Conservation (phyloP, 1,139 yeast genomes). For the Pichia sp. region DNA sequence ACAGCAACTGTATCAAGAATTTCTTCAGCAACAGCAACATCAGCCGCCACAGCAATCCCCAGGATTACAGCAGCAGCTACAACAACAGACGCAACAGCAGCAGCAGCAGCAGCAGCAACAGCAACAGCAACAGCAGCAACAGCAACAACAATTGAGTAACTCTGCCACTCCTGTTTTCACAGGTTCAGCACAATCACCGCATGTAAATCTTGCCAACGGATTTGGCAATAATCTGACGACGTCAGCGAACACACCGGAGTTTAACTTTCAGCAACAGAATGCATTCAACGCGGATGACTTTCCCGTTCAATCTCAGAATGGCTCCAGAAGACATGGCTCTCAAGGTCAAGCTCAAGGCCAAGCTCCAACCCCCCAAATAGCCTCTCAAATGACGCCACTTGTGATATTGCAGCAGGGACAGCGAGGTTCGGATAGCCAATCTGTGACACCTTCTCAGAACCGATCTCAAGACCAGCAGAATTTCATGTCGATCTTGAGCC, state of each 20-base stretch:
- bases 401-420: slow-evolving; percentile 15
- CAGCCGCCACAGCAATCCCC: slow-evolving; percentile 7
- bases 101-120: slow-evolving; percentile 8
- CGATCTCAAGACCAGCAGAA: slow-evolving; percentile 10
- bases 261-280: neutral
- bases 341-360: slow-evolving; percentile 4
- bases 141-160: slow-evolving; percentile 2
- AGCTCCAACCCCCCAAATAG: slow-evolving; percentile 6
- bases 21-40: slow-evolving; percentile 10
- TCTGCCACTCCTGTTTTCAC: neutral
- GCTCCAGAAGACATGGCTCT: neutral
- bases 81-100: slow-evolving; percentile 6
- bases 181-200: neutral
- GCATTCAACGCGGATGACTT: neutral
- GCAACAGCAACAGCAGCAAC: slow-evolving; percentile 4
- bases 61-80: neutral
- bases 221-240: slow-evolving; percentile 1
- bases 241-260: slow-evolving; percentile 1
- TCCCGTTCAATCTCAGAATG: neutral
- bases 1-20: slow-evolving; percentile 11
- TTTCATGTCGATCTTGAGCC: slow-evolving; percentile 24
- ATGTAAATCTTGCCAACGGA: neutral
- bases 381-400: slow-evolving; percentile 13
- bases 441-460: slow-evolving; percentile 13
- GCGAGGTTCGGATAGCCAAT: neutral